Evolutionary conservation across 805 yeast genomes (phyloP), one percentile per base, ranked within the genome.

Genomic region (Sporopachydermia lactativora): DNA sequence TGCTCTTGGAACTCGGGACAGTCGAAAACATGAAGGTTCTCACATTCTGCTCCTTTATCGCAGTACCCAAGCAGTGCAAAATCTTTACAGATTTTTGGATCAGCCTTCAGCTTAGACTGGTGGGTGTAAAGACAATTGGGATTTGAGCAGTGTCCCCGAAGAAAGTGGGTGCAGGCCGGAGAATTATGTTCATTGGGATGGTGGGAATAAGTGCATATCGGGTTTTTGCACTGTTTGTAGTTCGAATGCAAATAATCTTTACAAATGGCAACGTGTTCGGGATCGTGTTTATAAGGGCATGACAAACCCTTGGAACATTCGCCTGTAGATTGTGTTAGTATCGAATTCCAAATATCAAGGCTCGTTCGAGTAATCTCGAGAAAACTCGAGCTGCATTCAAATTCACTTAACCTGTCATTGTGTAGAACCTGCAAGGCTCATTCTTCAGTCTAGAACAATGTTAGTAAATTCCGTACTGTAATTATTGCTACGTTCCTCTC

Each of bases 51-150:
- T 0, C 92, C 94, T 17, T 71, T 55, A 19, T 62, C 69, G 55
- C 94, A 83, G 59, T 71, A 80, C 1, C 88, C 86, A 14, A 72
- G 71, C 24, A 76, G 49, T 3, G 88, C 70, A 60, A 82, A 83
- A 18, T 70, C 75, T 16, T 83, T 62, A 51, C 94, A 82, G 1
- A 73, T 62, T 52, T 64, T 58, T 3, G 75, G 58, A 18, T 62
- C 66, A 37, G 54, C 49, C 18, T 47, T 55, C 34, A 65, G 72
- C 40, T 50, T 50, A 8, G 31, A 8, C 60, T 64, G 68, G 57
- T 68, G 82, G 24, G 64, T 60, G 49, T 53, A 84, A 49, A 56
- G 60, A 55, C 83, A 76, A 28, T 64, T 55, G 3, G 51, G 47
- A 43, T 73, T 73, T 1, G 61, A 56, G 51, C 83, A 76, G 11